Percentiles rank a stretch among this genome's conserved stretches.
phyloP scores from a whole-genome alignment of 306 rosid species.

The Spatholobus suberectus region DNA sequence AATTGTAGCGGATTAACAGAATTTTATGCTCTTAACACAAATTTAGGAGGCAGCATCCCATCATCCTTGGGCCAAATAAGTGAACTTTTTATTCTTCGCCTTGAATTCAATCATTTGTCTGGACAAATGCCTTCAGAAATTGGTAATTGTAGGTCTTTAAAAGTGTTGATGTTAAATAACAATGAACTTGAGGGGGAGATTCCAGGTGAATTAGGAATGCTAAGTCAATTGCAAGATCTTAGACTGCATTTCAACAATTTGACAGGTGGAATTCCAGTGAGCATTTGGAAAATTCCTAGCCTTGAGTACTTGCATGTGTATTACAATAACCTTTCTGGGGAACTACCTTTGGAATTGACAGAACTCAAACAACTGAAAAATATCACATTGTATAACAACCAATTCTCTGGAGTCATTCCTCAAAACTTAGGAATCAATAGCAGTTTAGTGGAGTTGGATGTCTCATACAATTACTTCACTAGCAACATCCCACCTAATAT shows the following conservation, averaged over 20 bases:
- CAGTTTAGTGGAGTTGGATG: neutral
- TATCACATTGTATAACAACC: conserved; percentile 57
- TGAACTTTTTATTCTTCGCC: conserved; percentile 20
- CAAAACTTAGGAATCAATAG: conserved; percentile 10
- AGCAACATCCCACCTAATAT: conserved; percentile 65
- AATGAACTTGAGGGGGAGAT: conserved; percentile 42
- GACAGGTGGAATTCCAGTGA: conserved; percentile 63
- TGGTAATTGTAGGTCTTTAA: conserved; percentile 18
- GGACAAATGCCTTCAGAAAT: conserved; percentile 25
- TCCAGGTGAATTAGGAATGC: conserved; percentile 60
- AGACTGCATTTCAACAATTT: conserved; percentile 50
- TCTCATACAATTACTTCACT: neutral
- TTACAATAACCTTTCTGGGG: conserved; percentile 62
- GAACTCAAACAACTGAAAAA: conserved; percentile 59
- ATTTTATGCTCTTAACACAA: conserved; percentile 37
- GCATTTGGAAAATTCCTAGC: conserved; percentile 71
- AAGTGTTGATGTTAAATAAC: neutral
- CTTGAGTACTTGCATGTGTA: conserved; percentile 10
- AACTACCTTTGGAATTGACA: conserved; percentile 56
- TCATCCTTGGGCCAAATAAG: conserved; percentile 58
- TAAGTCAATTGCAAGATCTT: conserved; percentile 51
- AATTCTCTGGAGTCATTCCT: conserved; percentile 58
- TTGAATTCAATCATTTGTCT: neutral
- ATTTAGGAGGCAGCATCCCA: conserved; percentile 59
- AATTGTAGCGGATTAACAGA: conserved; percentile 48